Percentiles rank a stretch among this genome's conserved stretches.
These are phyloP conservation scores for Pelargonium cotyledonis DNA, from an alignment of 441 rosid species.

Conservation along the genomic window DNA sequence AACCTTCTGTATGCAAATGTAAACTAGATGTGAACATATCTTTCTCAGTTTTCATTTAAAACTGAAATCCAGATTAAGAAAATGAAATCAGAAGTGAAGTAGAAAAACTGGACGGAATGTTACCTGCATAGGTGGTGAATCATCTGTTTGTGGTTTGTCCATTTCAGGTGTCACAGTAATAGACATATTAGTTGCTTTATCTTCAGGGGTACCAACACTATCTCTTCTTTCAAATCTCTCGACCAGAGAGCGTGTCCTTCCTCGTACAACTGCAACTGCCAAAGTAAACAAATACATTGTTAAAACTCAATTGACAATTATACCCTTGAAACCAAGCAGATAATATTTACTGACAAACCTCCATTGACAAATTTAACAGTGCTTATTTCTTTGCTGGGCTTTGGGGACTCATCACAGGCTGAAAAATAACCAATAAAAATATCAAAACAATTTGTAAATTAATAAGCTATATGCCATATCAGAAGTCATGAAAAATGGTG, in stretches of 20 bases:
- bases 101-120: neutral
- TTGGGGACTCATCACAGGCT: conserved; percentile 38
- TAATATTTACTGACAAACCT: conserved; percentile 49
- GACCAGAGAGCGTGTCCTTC: conserved; percentile 87
- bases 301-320: conserved; percentile 8
- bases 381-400: conserved; percentile 31
- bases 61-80: neutral
- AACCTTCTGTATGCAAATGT: neutral
- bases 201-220: conserved; percentile 27
- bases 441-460: neutral
- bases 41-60: neutral
- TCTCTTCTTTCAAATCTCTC: conserved; percentile 92
- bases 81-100: conserved; percentile 2
- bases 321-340: conserved; percentile 15
- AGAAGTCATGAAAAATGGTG: neutral
- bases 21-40: neutral
- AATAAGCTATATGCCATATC: neutral
- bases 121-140: neutral
- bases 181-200: conserved; percentile 18
- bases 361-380: conserved; percentile 72
- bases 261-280: conserved; percentile 80
- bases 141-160: conserved; percentile 16
- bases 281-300: conserved; percentile 16
- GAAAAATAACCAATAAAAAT: conserved; percentile 15
- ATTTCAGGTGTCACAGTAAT: conserved; percentile 12